phyloP scores from a whole-genome alignment of 106 monocot genomes.

The Xerophyta viscosa region DNA sequence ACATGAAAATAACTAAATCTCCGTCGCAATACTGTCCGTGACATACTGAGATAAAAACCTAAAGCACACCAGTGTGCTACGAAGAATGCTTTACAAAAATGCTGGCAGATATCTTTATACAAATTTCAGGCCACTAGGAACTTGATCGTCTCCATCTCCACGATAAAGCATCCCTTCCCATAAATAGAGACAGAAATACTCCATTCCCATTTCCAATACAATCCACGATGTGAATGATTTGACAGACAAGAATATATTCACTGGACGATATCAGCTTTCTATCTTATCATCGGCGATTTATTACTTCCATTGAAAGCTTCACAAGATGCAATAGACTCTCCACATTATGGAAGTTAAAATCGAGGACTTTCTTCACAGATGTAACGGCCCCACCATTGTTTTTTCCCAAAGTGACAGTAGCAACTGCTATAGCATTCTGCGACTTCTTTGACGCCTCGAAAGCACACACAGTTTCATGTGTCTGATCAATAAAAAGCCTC shows the following conservation, averaged over 20 bases:
- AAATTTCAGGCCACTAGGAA: neutral
- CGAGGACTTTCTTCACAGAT: conserved; percentile 44
- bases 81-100: conserved; percentile 1
- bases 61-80: too few species aligned
- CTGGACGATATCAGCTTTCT: neutral
- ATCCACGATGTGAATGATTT: neutral
- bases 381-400: conserved; percentile 17
- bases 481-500: too few species aligned
- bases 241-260: neutral
- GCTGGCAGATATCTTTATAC: neutral
- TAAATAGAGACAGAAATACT: neutral
- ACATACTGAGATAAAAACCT: too few species aligned
- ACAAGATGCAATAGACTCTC: conserved; percentile 44
- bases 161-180: neutral
- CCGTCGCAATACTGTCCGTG: too few species aligned
- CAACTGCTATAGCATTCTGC: conserved; percentile 35
- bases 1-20: too few species aligned
- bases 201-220: neutral
- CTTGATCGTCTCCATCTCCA: neutral
- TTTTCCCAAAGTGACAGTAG: conserved; percentile 23
- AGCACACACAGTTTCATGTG: conserved; percentile 29
- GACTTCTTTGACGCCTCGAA: conserved; percentile 47
- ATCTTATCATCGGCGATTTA: conserved; percentile 17
- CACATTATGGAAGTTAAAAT: conserved; percentile 64
- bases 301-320: conserved; percentile 48